A percentile compares a stretch with the other conserved stretches of the same genome.
Conservation (phyloP, 306 rosid genomes). For the Quercus ilex region DNA sequence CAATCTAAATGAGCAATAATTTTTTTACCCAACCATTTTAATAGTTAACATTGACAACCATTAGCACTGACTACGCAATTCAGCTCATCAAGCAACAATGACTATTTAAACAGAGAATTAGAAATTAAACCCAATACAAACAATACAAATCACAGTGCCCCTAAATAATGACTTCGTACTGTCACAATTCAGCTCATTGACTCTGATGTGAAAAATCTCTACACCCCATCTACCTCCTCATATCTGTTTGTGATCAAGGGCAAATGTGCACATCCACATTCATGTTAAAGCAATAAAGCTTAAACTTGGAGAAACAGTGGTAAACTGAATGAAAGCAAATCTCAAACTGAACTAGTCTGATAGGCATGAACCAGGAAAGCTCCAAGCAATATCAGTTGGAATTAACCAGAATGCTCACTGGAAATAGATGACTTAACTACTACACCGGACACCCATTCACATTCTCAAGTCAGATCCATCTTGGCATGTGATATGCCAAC, state of each 20-base stretch:
- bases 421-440: not conserved
- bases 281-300: not conserved
- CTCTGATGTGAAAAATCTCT: not conserved
- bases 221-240: too few relatives aligned
- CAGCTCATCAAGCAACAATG: not conserved
- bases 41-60: too few relatives aligned
- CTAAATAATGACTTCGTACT: too few relatives aligned
- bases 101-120: not conserved
- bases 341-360: not conserved
- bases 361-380: not conserved
- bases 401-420: not conserved
- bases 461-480: not conserved
- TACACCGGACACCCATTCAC: not conserved
- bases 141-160: too few relatives aligned
- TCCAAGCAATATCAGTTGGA: not conserved
- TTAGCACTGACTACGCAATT: not conserved
- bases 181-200: not conserved
- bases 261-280: not conserved
- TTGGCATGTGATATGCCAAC: not conserved
- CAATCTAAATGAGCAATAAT: not conserved
- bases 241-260: too few relatives aligned
- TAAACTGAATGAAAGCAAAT: not conserved
- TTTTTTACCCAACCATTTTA: not conserved
- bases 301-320: not conserved
- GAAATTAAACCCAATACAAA: too few relatives aligned